Base-by-base conservation (phyloP, 208 protist genomes). In the Porcisia hertigi region DNA sequence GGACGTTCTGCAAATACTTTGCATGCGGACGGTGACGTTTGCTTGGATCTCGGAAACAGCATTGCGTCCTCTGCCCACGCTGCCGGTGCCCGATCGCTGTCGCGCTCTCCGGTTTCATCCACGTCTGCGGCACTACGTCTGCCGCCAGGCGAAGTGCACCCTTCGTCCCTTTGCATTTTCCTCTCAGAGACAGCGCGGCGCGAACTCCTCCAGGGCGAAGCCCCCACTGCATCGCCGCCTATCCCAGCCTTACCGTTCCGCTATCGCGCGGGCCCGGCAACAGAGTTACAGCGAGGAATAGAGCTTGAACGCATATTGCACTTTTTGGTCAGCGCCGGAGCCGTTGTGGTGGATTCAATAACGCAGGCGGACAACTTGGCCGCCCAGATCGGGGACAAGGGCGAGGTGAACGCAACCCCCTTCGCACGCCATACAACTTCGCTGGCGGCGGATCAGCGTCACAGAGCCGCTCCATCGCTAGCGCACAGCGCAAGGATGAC, bases 231-330 rank as follows among this genome's bases (percentile, higher is more conserved):
- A 30, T 18, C 36, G 49, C 9, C 53, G 7, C 39, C 36, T 7
- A 53, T 20, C 8, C 39, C 66, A 36, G n/a, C 66, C 18, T 57
- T 25, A 55, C n/a, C 45, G 43, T 65, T 65, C n/a, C 63, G 20
- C 41, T 25, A 67, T 20, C 47, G 36, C 16, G 70, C n/a, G 30
- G 70, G 54, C 12, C 70, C 70, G n/a, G 70, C 54, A 12, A 76
- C 71, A 18, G 77, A 81, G 64, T n/a, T 76, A 63, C 77, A 81
- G 45, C 70, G 77, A 39, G 62, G 59, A 54, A 81, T 71, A 14
- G 77, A 81, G 47, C 71, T 81, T 57, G 71, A 81, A 45, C 77
- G 77, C 43, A 76, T 81, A 11, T 73, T 81, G 1, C 71, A 81
- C 71, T 81, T 63, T 36, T 54, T 81, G 49, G 45, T 72, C 55